Evolutionary conservation across 1,139 yeast species (phyloP).

Genomic region (Hanseniaspora uvarum): DNA sequence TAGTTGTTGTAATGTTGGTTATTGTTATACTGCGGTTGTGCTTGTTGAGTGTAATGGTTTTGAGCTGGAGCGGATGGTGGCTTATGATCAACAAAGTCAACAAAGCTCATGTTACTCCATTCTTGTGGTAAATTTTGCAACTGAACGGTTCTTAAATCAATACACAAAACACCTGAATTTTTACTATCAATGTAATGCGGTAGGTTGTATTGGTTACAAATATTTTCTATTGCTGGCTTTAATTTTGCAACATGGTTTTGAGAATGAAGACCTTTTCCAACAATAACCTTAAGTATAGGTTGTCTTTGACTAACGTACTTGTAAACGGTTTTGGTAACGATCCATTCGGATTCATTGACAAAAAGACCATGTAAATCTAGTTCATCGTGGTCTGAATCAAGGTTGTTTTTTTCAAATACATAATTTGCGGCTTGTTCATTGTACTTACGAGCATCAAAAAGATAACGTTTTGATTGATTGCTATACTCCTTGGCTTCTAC

Average conservation of each 20-base stretch:
- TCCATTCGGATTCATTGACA: slow-evolving; percentile 77
- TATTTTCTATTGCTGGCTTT: slow-evolving; percentile 76
- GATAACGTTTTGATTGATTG: slow-evolving; percentile 52
- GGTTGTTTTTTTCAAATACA: slow-evolving; percentile 78
- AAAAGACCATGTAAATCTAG: slow-evolving; percentile 88
- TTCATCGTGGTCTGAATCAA: slow-evolving; percentile 73
- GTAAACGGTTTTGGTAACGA: slow-evolving; percentile 62
- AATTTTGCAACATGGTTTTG: slow-evolving; percentile 71
- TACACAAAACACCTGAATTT: slow-evolving; percentile 69
- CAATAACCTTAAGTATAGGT: slow-evolving; percentile 54
- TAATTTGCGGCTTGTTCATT: slow-evolving; percentile 81
- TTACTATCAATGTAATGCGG: slow-evolving; percentile 52
- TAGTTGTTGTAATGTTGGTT: neutral
- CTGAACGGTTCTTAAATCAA: slow-evolving; percentile 44
- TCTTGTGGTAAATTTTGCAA: slow-evolving; percentile 35
- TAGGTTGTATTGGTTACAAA: slow-evolving; percentile 58
- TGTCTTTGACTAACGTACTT: slow-evolving; percentile 56
- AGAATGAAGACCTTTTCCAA: slow-evolving; percentile 90
- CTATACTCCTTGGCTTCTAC: slow-evolving; percentile 63
- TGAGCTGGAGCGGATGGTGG: slow-evolving; percentile 22
- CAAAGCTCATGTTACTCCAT: slow-evolving; percentile 35
- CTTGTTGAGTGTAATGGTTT: slow-evolving; percentile 24
- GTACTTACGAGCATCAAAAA: slow-evolving; percentile 52
- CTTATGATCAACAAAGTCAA: slow-evolving; percentile 16
- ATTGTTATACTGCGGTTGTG: slow-evolving; percentile 29